These are phyloP conservation scores for Paramecium primaurelia DNA, from an alignment of 73 alveolate genomes.

Conservation along the genomic window DNA sequence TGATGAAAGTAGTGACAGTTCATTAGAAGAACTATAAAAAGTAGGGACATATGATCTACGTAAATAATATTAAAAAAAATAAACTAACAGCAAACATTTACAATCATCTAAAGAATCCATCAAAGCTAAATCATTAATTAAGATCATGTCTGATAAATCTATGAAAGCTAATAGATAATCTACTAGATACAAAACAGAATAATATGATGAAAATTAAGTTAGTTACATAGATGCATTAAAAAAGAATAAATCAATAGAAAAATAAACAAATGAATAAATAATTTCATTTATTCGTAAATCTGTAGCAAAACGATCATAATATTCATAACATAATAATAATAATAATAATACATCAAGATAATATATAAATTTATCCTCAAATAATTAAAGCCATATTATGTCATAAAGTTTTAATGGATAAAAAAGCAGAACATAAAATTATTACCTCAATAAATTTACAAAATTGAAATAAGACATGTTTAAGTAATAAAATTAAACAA, in stretches of 20 bases:
- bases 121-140: neutral
- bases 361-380: neutral
- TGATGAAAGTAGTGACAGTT: neutral
- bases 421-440: constrained; percentile 4
- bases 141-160: neutral
- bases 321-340: neutral
- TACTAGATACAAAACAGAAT: constrained; percentile 11
- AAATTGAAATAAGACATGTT: neutral
- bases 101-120: neutral
- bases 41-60: neutral
- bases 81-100: neutral
- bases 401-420: neutral
- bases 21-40: constrained; percentile 7
- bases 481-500: neutral
- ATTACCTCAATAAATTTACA: neutral
- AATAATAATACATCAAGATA: neutral
- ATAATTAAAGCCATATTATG: neutral
- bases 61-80: neutral
- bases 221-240: neutral
- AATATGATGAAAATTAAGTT: neutral
- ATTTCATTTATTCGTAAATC: neutral
- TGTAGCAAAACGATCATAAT: neutral
- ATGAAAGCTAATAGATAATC: neutral
- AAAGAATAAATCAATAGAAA: neutral
- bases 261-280: neutral